A percentile compares a stretch with the other conserved stretches of the same genome.
Conservation (phyloP, 2,329 filamentous ascomycete genomes). For the Paecilomyces variotii region DNA sequence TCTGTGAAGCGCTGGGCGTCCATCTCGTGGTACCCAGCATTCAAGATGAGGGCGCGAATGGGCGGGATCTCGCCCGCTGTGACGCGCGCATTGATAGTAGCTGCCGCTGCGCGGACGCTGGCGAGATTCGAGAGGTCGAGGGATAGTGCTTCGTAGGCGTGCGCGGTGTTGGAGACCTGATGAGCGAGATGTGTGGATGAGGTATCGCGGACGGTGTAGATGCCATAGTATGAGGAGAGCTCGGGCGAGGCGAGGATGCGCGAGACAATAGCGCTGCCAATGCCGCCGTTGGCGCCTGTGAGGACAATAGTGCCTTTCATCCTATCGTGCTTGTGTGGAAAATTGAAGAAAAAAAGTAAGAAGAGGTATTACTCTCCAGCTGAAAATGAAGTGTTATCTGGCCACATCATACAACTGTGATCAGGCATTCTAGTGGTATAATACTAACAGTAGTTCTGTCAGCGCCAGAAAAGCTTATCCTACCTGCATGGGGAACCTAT, state of each 20-base stretch:
- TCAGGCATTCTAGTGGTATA: not conserved
- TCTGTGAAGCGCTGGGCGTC: conserved; percentile 7
- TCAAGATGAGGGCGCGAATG: conserved; percentile 34
- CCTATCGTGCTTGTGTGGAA: not conserved
- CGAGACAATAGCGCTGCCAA: conserved; percentile 3
- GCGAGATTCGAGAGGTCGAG: conserved; percentile 10
- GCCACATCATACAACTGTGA: too few relatives aligned
- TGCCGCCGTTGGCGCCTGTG: conserved; percentile 4
- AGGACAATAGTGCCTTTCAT: not conserved
- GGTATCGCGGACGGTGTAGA: conserved; percentile 12
- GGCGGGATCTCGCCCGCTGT: conserved; percentile 27
- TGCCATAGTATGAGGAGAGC: conserved; percentile 11
- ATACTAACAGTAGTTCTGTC: not conserved
- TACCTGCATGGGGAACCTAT: too few relatives aligned
- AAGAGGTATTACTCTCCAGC: not conserved
- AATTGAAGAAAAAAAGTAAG: not conserved
- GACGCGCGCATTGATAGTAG: conserved; percentile 10
- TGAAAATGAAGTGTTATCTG: not conserved
- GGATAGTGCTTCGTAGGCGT: not conserved
- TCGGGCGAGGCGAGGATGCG: conserved; percentile 10
- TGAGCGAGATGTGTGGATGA: not conserved
- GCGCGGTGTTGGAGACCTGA: not conserved
- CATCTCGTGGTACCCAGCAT: conserved; percentile 19
- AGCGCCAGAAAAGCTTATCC: too few relatives aligned
- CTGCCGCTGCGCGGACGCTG: conserved; percentile 9